These are phyloP conservation scores for Cetradonia linearis DNA, from an alignment of 495 filamentous ascomycete genomes.

Conservation along the genomic window DNA sequence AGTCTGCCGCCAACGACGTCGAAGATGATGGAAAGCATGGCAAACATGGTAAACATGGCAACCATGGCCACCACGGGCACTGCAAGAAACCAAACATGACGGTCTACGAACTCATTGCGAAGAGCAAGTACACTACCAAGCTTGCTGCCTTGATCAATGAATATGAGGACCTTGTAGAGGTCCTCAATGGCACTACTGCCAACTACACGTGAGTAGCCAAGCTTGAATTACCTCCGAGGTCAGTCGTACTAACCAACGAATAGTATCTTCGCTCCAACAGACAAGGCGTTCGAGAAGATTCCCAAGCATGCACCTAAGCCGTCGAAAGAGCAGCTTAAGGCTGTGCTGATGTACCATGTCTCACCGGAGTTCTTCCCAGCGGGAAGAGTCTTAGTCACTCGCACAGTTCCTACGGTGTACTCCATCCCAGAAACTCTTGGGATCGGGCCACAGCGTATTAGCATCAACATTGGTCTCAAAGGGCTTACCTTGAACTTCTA, in stretches of 20 bases:
- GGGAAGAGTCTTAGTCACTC: conserved; percentile 44
- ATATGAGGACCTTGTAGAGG: conserved; percentile 54
- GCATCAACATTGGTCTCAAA: conserved; percentile 44
- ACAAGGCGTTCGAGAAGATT: conserved; percentile 62
- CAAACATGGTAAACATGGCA: conserved; percentile 1
- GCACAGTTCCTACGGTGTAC: conserved; percentile 63
- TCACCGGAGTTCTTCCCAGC: conserved; percentile 50
- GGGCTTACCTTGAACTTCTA: conserved; percentile 66
- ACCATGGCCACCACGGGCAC: conserved; percentile 24
- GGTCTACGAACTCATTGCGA: conserved; percentile 63
- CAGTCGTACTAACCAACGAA: not conserved
- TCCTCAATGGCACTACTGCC: conserved; percentile 55
- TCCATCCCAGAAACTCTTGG: conserved; percentile 42
- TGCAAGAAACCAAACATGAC: conserved; percentile 48
- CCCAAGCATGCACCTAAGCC: conserved; percentile 40
- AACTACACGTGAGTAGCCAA: conserved; percentile 38
- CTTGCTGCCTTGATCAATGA: conserved; percentile 63
- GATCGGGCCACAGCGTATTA: conserved; percentile 55
- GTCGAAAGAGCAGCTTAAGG: conserved; percentile 55
- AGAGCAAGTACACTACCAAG: conserved; percentile 63
- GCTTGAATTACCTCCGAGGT: not conserved
- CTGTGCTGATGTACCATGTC: conserved; percentile 62
- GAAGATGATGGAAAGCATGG: conserved; percentile 16
- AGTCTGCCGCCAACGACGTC: conserved; percentile 24
- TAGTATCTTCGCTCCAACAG: conserved; percentile 61